Conservation (phyloP, 495 filamentous ascomycete species). For the Penicillium cinerascens region DNA sequence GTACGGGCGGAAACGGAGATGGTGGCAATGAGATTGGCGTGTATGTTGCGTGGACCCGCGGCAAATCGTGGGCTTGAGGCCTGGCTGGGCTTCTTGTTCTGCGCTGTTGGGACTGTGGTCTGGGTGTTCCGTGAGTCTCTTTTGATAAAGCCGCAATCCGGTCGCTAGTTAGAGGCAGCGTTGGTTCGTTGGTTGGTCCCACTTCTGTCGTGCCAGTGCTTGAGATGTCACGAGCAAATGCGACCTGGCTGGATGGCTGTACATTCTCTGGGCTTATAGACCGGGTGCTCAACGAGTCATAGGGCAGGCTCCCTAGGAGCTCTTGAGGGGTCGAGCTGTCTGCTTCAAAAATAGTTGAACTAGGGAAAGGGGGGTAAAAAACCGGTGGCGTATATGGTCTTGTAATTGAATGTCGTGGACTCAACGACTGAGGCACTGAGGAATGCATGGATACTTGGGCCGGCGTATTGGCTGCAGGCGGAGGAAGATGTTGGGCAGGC, state of each 20-base stretch:
- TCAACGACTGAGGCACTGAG: neutral
- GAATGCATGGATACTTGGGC: neutral
- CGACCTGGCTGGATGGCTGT: neutral
- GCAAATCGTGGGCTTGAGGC: neutral
- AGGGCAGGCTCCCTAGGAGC: slow-evolving; percentile 27
- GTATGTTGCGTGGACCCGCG: neutral
- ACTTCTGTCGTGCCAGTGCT: neutral
- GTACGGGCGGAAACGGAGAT: neutral
- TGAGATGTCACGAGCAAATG: neutral
- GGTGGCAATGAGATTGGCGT: neutral
- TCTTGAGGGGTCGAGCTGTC: slow-evolving; percentile 16
- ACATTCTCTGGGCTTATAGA: neutral
- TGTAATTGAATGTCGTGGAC: neutral
- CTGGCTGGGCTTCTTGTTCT: neutral
- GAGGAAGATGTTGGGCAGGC: no score
- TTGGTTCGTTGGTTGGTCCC: neutral
- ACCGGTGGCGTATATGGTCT: neutral
- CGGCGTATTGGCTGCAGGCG: neutral
- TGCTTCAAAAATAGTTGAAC: neutral
- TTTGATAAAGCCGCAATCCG: neutral
- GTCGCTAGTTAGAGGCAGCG: neutral
- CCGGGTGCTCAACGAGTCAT: slow-evolving; percentile 12
- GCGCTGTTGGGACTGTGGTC: neutral
- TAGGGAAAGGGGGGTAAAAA: neutral
- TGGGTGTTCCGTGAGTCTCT: neutral